Base-by-base conservation (phyloP, 192 early-diverging fungal species). In the Jimgerdemannia flammicorona region DNA sequence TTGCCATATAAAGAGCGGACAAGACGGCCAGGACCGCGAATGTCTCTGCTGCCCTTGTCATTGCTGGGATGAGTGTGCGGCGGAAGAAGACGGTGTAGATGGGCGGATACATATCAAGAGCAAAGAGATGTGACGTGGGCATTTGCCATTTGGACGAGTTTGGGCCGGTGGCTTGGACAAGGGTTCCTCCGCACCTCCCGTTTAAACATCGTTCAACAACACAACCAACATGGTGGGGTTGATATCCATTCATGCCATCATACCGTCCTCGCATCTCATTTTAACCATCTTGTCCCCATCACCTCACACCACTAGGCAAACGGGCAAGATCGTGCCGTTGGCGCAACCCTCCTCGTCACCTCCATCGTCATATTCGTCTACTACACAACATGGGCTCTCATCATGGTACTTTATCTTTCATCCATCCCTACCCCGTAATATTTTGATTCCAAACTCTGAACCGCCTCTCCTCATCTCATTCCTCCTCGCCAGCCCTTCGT, bases 361-460 rank as follows among this genome's bases (percentile, higher is more conserved):
- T 91, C 92, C 63, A 80, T 89, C 39, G 81, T 89, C 64, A 90
- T 96, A 64, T 97, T 96, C 80, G 74, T 87, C 67, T 98, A 98
- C 81, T 98, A 97, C 84, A 91, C 95, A 19, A 84, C 91, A 67
- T 98, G 96, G 96, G 92, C 93, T 2, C 86, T 98, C 43, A 83
- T 97, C 29, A 90, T 98, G 88, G 93, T 94, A 84, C 75, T 76
- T 64, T 10, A 14, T 72, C 44, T 19, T 40, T 18, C n/a, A 8
- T 8, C 14, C 4, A n/a, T 18, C 10, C 14, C 9, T 40, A 8
- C 11, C 40, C 11, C 11, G 17, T 41, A 20, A 3, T 14, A 63
- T 20, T 44, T 29, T 29, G 29, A 29, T 29, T 29, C 29, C 29
- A 29, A 29, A 29, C 29, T 29, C 29, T 29, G 29, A 20, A 9